Conservation (phyloP, 805 yeast species). For the Priceomyces fermenticarens region DNA sequence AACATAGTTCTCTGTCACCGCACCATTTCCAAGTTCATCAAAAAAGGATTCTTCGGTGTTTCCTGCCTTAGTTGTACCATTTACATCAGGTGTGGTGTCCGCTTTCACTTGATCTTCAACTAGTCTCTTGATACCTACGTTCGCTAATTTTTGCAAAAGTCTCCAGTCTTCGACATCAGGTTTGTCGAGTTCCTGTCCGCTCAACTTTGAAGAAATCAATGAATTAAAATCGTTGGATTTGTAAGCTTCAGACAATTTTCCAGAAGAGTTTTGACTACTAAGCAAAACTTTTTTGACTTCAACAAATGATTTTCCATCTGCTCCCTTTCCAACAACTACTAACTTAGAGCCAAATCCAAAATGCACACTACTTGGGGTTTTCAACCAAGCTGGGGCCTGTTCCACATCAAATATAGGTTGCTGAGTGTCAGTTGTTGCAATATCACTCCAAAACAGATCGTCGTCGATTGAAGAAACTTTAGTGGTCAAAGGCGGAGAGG, state of each 20-base stretch:
- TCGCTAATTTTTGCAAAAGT: conserved; percentile 50
- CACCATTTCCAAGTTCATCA: conserved; percentile 31
- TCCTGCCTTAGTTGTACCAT: conserved; percentile 6
- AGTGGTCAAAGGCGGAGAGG: conserved; percentile 53
- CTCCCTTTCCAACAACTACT: conserved; percentile 49
- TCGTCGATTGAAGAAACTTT: conserved; percentile 49
- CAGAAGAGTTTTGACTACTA: conserved; percentile 34
- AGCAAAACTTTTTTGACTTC: conserved; percentile 41
- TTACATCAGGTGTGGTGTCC: conserved; percentile 6
- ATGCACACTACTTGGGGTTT: conserved; percentile 65
- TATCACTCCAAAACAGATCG: conserved; percentile 82
- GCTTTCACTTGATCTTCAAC: conserved; percentile 28
- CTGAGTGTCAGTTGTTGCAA: conserved; percentile 63
- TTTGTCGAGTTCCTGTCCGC: conserved; percentile 30
- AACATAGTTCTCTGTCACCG: conserved; percentile 18
- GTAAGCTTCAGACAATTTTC: conserved; percentile 54
- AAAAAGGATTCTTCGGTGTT: conserved; percentile 32
- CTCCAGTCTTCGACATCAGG: conserved; percentile 63
- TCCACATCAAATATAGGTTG: conserved; percentile 67
- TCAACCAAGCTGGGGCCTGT: conserved; percentile 91
- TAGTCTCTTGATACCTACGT: conserved; percentile 49
- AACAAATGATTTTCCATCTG: conserved; percentile 39
- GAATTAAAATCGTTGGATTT: conserved; percentile 50
- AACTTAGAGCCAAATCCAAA: conserved; percentile 96
- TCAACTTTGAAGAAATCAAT: conserved; percentile 54